Evolutionary conservation across 495 filamentous ascomycete species (phyloP).

Genomic region (Penicillium malachiteum): DNA sequence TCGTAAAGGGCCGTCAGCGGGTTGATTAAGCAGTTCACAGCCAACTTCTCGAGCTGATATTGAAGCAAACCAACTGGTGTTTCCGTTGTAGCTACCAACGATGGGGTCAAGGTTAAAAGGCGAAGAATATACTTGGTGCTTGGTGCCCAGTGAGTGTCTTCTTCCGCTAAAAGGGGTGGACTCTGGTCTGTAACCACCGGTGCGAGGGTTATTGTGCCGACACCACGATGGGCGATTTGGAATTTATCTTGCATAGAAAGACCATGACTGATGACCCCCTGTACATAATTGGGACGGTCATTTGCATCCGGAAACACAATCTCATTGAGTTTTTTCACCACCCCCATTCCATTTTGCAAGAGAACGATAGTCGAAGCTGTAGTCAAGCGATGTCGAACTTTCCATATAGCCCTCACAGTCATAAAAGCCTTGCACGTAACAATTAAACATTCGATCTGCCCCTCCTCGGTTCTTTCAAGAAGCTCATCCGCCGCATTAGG

Average conservation of each 20-base stretch:
- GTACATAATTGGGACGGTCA: constrained; percentile 69
- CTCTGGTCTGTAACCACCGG: constrained; percentile 33
- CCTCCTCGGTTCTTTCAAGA: constrained; percentile 15
- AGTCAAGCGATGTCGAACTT: constrained; percentile 65
- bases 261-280: constrained; percentile 68
- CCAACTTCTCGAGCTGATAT: constrained; percentile 76
- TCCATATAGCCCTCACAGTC: constrained; percentile 54
- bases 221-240: constrained; percentile 60
- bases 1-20: constrained; percentile 73
- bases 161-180: constrained; percentile 13
- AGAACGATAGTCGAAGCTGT: constrained; percentile 73
- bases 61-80: constrained; percentile 42
- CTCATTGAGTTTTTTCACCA: constrained; percentile 69
- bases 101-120: constrained; percentile 49
- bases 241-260: constrained; percentile 58
- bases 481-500: constrained; percentile 6
- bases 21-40: constrained; percentile 76
- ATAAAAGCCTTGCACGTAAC: constrained; percentile 62
- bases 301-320: constrained; percentile 63
- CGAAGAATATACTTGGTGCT: constrained; percentile 50
- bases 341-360: constrained; percentile 79
- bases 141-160: constrained; percentile 35
- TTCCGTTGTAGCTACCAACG: constrained; percentile 47
- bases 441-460: constrained; percentile 72
- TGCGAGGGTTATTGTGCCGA: constrained; percentile 62